Conservation (phyloP, 2,329 filamentous ascomycete genomes). For the Epicoccum nigrum region DNA sequence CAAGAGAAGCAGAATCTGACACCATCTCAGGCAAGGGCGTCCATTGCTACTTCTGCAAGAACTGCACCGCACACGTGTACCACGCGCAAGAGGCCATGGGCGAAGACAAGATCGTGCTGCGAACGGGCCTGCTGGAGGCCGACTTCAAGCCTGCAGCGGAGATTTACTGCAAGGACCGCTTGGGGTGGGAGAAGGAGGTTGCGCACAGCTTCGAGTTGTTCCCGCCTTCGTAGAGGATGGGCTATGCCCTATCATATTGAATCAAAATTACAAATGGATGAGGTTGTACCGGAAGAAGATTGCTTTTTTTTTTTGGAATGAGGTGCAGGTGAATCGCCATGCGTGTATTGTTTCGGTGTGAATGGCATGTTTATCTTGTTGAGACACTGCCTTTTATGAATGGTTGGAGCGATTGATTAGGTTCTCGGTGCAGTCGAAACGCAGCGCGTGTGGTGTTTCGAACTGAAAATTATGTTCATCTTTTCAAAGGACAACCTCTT, state of each 20-base stretch:
- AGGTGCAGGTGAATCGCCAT: too few species aligned
- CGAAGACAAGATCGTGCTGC: conserved; percentile 58
- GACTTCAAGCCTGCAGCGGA: conserved; percentile 59
- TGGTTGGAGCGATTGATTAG: too few species aligned
- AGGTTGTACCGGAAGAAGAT: not conserved
- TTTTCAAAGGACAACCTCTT: too few species aligned
- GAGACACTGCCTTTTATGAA: too few species aligned
- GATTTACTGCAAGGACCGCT: conserved; percentile 61
- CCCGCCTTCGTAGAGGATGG: conserved; percentile 48
- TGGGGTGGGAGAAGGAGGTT: conserved; percentile 59
- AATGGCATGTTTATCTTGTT: too few species aligned
- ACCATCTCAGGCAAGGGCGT: conserved; percentile 56
- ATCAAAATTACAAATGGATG: too few species aligned
- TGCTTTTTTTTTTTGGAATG: not conserved
- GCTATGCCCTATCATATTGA: too few species aligned
- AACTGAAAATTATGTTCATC: too few species aligned
- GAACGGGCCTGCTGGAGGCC: conserved; percentile 58
- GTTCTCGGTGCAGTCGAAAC: too few species aligned
- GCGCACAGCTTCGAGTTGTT: conserved; percentile 50
- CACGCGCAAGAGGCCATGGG: conserved; percentile 61
- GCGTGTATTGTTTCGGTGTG: too few species aligned
- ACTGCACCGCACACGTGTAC: conserved; percentile 62
- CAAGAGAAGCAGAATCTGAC: not conserved
- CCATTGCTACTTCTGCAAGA: conserved; percentile 64
- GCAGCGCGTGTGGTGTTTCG: too few species aligned